phyloP scores from a whole-genome alignment of 139 green algal species.

The Closterium sp. region DNA sequence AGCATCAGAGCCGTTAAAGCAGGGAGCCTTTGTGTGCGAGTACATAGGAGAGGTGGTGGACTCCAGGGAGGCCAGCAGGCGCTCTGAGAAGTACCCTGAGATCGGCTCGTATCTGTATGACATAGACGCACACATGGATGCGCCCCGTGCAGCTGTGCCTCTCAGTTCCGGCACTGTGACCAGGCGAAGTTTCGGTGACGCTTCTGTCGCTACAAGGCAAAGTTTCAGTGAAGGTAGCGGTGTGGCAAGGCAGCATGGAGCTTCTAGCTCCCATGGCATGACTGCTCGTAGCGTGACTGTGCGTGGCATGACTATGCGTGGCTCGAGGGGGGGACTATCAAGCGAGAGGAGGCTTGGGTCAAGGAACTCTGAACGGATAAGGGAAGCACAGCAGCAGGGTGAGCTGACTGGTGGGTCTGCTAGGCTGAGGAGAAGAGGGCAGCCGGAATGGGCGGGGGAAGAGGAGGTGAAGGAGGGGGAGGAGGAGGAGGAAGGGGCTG shows the following conservation, averaged over 20 bases:
- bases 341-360: background rate
- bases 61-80: slow-evolving; percentile 6
- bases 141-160: background rate
- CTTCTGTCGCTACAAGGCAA: too few relatives aligned
- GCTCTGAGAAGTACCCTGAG: slow-evolving; percentile 5
- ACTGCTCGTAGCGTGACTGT: too few relatives aligned
- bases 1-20: slow-evolving; percentile 10
- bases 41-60: slow-evolving; percentile 41
- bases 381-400: too few relatives aligned
- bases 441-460: background rate
- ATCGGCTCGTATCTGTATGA: slow-evolving; percentile 23
- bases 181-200: too few relatives aligned
- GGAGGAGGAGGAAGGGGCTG: background rate
- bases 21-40: slow-evolving; percentile 32
- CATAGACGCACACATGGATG: slow-evolving; percentile 37
- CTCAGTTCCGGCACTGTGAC: too few relatives aligned
- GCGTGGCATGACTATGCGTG: too few relatives aligned
- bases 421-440: background rate
- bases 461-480: background rate
- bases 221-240: too few relatives aligned
- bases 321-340: background rate
- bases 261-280: too few relatives aligned
- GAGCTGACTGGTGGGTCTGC: background rate
- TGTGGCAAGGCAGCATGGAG: too few relatives aligned
- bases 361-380: too few relatives aligned